Base-by-base conservation (phyloP, 2,329 filamentous ascomycete species). In the Sporothrix dimorphospora region DNA sequence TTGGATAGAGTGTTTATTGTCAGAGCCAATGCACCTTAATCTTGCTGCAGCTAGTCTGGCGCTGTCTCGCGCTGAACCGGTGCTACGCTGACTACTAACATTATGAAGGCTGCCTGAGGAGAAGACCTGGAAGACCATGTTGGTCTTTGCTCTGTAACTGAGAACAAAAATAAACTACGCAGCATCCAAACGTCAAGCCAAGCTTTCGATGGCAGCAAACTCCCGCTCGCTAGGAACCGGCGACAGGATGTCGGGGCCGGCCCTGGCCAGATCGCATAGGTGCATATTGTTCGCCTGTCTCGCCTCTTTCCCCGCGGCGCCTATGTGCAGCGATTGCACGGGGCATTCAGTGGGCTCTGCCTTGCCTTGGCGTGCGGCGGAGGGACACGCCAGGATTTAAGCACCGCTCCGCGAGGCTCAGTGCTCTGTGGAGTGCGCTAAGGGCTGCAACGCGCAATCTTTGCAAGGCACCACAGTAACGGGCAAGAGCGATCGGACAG, bases 281-380 rank as follows among this genome's bases (percentile, higher is more conserved):
- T 65, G 59, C 59, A 65, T 65, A 65, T 38, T 49, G 19, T 2
- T 49, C 12, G 11, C 53, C 9, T 4, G 16, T 65, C 11, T 8
- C 57, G 12, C 38, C 42, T 45, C 38, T 63, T 45, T 45, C 59
- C 53, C 38, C 59, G 21, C 55, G 38, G 11, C n/a, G 38, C 38
- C 38, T 42, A 2, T 40, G 55, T 57, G 27, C 3, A 27, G 53
- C 53, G 27, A 57, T 27, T 19, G 12, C 53, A n/a, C 16, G 34
- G 24, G 8, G 57, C 16, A 6, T 61, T 61, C 34, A 45, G 38
- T 24, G 21, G 38, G 38, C 38, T 45, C 40, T 63, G 38, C 59
- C 59, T 63, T 63, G 38, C 59, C 59, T 63, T 45, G 59, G 59
- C 59, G 38, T 42, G 38, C 19, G 59, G 59, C 59, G 59, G 59